Evolutionary conservation across 2,329 filamentous ascomycete species (phyloP), one percentile per base, ranked within the genome.

Genomic region (Periconia sp.): DNA sequence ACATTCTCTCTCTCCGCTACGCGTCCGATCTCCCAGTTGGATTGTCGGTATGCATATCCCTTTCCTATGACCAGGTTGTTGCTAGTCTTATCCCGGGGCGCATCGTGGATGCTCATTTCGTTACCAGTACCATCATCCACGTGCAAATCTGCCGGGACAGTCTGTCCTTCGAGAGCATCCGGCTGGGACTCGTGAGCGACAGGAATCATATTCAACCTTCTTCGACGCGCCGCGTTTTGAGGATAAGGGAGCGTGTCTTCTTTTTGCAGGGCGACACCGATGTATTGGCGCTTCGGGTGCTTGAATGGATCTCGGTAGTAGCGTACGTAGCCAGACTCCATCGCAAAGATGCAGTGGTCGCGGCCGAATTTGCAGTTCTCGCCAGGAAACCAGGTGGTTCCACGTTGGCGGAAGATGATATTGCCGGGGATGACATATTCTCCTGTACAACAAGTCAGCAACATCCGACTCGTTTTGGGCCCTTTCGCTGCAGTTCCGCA

Each of bases 351-450:
- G 36, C 92, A 97, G 77, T 97, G 94, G 71, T 99, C 92, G 48
- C 94, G 87, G 36, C 94, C 94, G 78, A 97, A 92, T 61, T 86
- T 88, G 71, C 88, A 89, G 74, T 99, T 97, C 70, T 97, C 94
- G 62, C 94, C 94, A 1, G 94, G 87, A 70, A 87, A 92, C 94
- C 94, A 99, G 63, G 86, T 83, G 4, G 94, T 95, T 60, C 94
- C 94, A 63, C 92, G 87, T 73, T 99, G 94, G 69, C 90, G 91
- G 82, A 94, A 99, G 74, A 99, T 88, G 73, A 99, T 99, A 77
- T 96, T 97, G 40, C 94, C 94, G 4, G 92, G 88, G 45, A 96
- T 87, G 24, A 99, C 94, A 71, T 87, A 95, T 76, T 96, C 88
- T 68, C 92, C 88, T 92, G 65, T 45, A 25, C 36, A 42, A 36